Evolutionary conservation across 768 basidiomycete genomes (phyloP).

Genomic region (Auricularia sp.): DNA sequence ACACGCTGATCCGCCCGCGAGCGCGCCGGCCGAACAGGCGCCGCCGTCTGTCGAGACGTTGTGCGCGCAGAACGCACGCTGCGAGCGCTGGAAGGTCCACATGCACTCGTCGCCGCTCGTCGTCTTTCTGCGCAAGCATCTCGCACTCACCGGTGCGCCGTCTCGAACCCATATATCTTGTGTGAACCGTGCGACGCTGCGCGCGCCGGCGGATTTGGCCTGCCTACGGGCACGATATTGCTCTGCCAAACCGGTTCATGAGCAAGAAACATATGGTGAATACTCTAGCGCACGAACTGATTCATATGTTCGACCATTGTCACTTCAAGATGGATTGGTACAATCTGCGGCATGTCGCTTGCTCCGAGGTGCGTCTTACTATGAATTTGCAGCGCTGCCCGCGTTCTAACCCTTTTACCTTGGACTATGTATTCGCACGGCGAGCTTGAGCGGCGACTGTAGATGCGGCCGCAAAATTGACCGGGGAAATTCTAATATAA

Average conservation of each 20-base stretch:
- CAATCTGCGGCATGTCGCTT: conserved; percentile 89
- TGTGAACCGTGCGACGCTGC: conserved; percentile 76
- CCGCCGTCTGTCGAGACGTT: neutral
- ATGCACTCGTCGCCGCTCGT: conserved; percentile 47
- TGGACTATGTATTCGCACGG: conserved; percentile 74
- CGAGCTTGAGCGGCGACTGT: conserved; percentile 90
- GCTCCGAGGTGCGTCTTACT: conserved; percentile 68
- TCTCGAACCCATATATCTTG: conserved; percentile 61
- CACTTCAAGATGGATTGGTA: conserved; percentile 89
- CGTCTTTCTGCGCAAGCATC: conserved; percentile 85
- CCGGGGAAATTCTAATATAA: conserved; percentile 67
- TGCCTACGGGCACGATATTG: conserved; percentile 66
- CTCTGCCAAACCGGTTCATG: conserved; percentile 77
- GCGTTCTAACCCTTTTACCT: neutral
- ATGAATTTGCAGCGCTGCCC: neutral
- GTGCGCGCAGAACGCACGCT: neutral
- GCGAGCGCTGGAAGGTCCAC: neutral
- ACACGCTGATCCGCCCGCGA: neutral
- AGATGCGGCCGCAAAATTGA: conserved; percentile 71
- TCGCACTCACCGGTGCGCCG: conserved; percentile 63
- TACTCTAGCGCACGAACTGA: conserved; percentile 84
- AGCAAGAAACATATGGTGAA: conserved; percentile 84
- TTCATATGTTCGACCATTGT: conserved; percentile 94
- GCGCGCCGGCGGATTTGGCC: conserved; percentile 71
- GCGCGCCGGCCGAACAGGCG: neutral